Evolutionary conservation across 169 alveolate species (phyloP).

Genomic region (Plasmodium coatneyi): DNA sequence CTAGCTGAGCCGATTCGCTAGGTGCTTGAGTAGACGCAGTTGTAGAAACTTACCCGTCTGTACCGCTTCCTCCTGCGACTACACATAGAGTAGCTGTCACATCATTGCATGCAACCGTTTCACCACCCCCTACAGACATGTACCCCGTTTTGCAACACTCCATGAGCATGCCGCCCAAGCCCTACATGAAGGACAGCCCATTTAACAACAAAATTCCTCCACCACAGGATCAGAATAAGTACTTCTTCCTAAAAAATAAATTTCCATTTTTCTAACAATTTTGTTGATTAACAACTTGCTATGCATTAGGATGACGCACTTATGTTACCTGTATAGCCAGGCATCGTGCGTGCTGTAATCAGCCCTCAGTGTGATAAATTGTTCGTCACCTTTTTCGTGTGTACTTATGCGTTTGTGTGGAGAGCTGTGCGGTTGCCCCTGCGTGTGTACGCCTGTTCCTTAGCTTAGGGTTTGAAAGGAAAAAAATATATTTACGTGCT

Average conservation of each 20-base stretch:
- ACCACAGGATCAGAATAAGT: conserved; percentile 68
- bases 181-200: conserved; percentile 34
- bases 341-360: background rate
- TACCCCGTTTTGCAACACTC: conserved; percentile 30
- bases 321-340: background rate
- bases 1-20: background rate
- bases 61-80: background rate
- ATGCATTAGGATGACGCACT: background rate
- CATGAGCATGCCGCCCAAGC: conserved; percentile 19
- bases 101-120: background rate
- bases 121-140: background rate
- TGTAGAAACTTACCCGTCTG: background rate
- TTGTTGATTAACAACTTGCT: background rate
- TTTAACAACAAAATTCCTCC: conserved; percentile 25
- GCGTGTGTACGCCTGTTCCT: background rate
- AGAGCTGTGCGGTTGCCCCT: background rate
- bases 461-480: background rate
- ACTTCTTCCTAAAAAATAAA: conserved; percentile 24
- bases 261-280: conserved; percentile 3
- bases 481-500: background rate
- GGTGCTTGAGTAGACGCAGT: too few species aligned
- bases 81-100: background rate
- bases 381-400: background rate
- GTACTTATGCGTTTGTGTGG: background rate
- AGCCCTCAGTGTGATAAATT: background rate